A percentile compares a stretch with the other conserved stretches of the same genome.
Evolutionary conservation across 495 filamentous ascomycete species (phyloP).

Genomic region (Zalerion maritima): DNA sequence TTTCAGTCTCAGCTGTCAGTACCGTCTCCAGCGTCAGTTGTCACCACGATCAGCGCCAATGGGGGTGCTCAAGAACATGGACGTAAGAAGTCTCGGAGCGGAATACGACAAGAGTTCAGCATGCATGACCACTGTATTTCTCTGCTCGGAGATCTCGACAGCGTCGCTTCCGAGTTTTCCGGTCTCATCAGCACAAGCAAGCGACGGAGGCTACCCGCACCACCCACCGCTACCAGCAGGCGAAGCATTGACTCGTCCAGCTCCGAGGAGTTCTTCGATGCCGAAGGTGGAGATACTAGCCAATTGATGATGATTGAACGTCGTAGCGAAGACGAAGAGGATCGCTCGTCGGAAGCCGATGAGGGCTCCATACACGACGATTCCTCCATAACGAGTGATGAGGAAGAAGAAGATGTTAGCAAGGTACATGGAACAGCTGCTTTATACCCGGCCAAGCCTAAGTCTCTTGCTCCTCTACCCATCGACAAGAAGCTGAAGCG

Average conservation of each 20-base stretch:
- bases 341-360: constrained; percentile 35
- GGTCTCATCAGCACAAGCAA: constrained; percentile 62
- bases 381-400: constrained; percentile 45
- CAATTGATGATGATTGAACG: constrained; percentile 62
- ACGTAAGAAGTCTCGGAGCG: constrained; percentile 9
- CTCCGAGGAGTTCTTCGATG: constrained; percentile 90
- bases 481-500: constrained; percentile 45
- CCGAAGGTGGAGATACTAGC: constrained; percentile 51
- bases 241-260: constrained; percentile 65
- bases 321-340: constrained; percentile 44
- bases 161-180: constrained; percentile 69
- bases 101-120: constrained; percentile 36
- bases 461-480: constrained; percentile 66
- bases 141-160: constrained; percentile 67
- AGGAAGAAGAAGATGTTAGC: constrained; percentile 21
- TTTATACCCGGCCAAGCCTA: constrained; percentile 58
- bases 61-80: constrained; percentile 12
- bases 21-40: constrained; percentile 31
- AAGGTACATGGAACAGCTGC: constrained; percentile 30
- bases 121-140: constrained; percentile 69
- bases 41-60: constrained; percentile 19
- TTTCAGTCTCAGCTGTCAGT: constrained; percentile 38
- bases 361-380: constrained; percentile 43
- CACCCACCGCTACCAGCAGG: constrained; percentile 39
- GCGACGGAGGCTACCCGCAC: constrained; percentile 47